These are phyloP conservation scores for Leishmania gerbilli DNA, from an alignment of 208 protist species.

Conservation along the genomic window DNA sequence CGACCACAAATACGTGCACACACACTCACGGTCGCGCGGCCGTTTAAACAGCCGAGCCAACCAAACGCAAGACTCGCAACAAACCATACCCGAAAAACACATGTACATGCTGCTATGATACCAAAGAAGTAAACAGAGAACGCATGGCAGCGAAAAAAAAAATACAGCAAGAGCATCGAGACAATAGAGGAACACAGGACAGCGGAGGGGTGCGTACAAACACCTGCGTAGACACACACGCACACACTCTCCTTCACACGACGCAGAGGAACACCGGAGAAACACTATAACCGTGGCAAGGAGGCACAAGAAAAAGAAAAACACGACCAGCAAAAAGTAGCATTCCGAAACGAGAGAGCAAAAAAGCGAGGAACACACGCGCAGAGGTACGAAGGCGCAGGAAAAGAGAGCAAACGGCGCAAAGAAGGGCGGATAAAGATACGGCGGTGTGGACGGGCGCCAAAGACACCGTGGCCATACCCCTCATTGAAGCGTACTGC, in stretches of 20 bases:
- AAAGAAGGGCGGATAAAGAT: neutral
- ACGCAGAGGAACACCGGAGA: neutral
- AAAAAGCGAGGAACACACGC: neutral
- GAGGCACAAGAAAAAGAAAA: neutral
- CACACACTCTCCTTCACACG: neutral
- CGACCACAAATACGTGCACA: neutral
- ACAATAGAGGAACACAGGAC: neutral
- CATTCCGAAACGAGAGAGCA: neutral
- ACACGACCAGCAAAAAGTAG: neutral
- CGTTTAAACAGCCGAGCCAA: neutral
- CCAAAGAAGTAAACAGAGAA: neutral
- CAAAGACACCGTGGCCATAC: neutral
- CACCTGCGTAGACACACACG: neutral
- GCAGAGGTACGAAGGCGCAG: neutral
- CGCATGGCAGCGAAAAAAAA: neutral
- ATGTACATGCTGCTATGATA: neutral
- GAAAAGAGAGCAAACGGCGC: neutral
- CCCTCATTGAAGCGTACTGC: neutral
- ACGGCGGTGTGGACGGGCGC: neutral
- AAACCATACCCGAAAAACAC: neutral
- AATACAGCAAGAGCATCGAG: slow-evolving; percentile 1
- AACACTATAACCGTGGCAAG: neutral
- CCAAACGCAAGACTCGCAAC: neutral
- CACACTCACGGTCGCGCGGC: neutral
- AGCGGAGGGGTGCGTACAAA: neutral